Evolutionary conservation across 306 rosid genomes (phyloP).

Genomic region (Vicia villosa): DNA sequence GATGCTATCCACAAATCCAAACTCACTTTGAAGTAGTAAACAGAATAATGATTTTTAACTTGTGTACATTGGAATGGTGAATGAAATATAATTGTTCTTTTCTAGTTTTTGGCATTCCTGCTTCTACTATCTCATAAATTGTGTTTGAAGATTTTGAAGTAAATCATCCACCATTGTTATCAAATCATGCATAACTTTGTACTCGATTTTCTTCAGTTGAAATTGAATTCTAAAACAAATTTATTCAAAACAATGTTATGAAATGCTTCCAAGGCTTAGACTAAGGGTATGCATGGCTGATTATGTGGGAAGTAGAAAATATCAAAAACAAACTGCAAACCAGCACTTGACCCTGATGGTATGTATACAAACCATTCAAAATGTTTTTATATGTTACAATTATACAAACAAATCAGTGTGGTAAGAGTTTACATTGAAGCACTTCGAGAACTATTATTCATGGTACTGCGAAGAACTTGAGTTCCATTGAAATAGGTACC

Average conservation of each 20-base stretch:
- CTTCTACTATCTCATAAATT: conserved; percentile 9
- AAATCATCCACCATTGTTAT: not conserved
- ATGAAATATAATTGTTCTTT: not conserved
- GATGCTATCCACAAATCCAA: conserved; percentile 32
- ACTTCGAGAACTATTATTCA: conserved; percentile 39
- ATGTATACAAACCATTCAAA: not conserved
- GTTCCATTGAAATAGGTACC: conserved; percentile 47
- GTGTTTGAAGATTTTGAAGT: not conserved
- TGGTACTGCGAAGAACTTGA: conserved; percentile 43
- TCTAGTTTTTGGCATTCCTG: not conserved
- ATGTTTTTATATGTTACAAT: conserved; percentile 10
- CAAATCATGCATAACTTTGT: no score
- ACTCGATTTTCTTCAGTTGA: no score
- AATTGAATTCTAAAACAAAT: no score
- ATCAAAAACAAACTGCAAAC: no score
- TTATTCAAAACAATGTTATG: no score
- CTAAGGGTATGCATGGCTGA: no score
- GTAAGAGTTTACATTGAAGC: conserved; percentile 41
- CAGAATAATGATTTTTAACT: conserved; percentile 16
- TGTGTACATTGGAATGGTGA: conserved; percentile 19
- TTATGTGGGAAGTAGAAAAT: no score
- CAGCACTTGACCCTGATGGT: no score
- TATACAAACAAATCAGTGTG: not conserved
- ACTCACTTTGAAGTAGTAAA: conserved; percentile 21
- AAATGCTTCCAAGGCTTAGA: no score